Evolutionary conservation across 768 basidiomycete species (phyloP), one percentile per base, ranked within the genome.

Genomic region (Hericium rajendrae): DNA sequence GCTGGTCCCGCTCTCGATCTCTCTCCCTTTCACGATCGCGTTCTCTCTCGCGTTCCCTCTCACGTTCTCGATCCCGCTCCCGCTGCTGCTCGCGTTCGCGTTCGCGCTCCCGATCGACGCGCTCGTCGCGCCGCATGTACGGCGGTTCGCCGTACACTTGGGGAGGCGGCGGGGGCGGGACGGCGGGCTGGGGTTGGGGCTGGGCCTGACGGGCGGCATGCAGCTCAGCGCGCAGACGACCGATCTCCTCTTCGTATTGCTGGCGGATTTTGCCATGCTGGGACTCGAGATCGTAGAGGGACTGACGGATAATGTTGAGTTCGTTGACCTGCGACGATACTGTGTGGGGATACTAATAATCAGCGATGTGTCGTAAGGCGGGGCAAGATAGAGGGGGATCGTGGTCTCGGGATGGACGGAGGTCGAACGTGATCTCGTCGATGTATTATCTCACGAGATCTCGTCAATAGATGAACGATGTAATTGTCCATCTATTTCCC

Each of bases 251-350:
- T 66, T 97, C 94, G 65, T 91, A 95, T 66, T 86, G 84, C 59
- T 86, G 82, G 38, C 92, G 80, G 54, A 92, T 83, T 75, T 94
- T 91, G 60, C 78, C 79, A 63, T 98, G 93, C 60, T 89, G 86
- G 0, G 83, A 74, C 69, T 99, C 95, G 56, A 99, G 84, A 62
- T 97, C 93, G 67, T 94, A 94, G 11, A 97, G 77, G 2, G 88
- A 83, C 66, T 92, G 86, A 38, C 93, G 83, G 65, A 99, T 93
- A 67, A 86, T 83, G 63, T 87, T 89, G 55, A 97, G 76, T 68
- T 98, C 95, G 68, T 84, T 88, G 60, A 97, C 85, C 71, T 98
- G 95, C 26, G 77, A 76, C 4, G 80, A 78, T 51, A 91, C 91
- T 91, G 68, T 1, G 22, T 38, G 26, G 26, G 51, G 56, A 48